A percentile compares a stretch with the other conserved stretches of the same genome.
phyloP scores from a whole-genome alignment of 2,329 filamentous ascomycete genomes.

The Cryoendolithus antarcticus region DNA sequence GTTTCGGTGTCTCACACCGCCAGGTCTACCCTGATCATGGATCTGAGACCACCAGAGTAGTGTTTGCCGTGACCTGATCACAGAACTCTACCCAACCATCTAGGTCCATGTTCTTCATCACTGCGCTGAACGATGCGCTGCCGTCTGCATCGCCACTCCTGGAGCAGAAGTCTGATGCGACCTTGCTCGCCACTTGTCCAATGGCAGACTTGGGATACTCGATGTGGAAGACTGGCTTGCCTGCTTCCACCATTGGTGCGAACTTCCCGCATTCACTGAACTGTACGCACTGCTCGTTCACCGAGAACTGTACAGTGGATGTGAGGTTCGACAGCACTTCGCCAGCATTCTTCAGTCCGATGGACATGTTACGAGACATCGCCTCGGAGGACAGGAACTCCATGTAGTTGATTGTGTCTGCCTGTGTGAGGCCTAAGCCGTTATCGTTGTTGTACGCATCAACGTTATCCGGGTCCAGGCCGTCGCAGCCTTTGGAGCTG shows the following conservation, averaged over 20 bases:
- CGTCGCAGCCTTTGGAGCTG: conserved; percentile 27
- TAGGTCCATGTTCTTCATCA: conserved; percentile 53
- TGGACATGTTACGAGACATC: conserved; percentile 41
- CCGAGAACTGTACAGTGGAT: conserved; percentile 47
- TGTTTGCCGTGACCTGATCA: conserved; percentile 4
- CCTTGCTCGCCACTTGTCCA: conserved; percentile 19
- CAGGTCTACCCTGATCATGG: no score
- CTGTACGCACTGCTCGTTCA: conserved; percentile 58
- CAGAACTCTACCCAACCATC: conserved; percentile 40
- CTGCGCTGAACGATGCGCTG: conserved; percentile 45
- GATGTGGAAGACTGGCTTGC: conserved; percentile 61
- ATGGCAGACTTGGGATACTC: conserved; percentile 47
- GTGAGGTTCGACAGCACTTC: conserved; percentile 44
- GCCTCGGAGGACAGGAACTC: conserved; percentile 49
- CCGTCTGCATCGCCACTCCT: conserved; percentile 23
- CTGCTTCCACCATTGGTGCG: conserved; percentile 43
- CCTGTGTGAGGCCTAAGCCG: conserved; percentile 45
- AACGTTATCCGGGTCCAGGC: conserved; percentile 25
- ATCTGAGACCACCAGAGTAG: conserved; percentile 1
- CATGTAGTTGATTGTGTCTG: conserved; percentile 47
- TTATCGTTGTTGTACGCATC: conserved; percentile 12
- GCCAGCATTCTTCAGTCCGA: conserved; percentile 58
- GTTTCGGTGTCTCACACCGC: no score
- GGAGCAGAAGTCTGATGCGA: conserved; percentile 31
- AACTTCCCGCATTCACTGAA: conserved; percentile 50